Percentiles rank a stretch among this genome's conserved stretches.
Evolutionary conservation across 768 basidiomycete genomes (phyloP).

Genomic region (Saitozyma podzolica): DNA sequence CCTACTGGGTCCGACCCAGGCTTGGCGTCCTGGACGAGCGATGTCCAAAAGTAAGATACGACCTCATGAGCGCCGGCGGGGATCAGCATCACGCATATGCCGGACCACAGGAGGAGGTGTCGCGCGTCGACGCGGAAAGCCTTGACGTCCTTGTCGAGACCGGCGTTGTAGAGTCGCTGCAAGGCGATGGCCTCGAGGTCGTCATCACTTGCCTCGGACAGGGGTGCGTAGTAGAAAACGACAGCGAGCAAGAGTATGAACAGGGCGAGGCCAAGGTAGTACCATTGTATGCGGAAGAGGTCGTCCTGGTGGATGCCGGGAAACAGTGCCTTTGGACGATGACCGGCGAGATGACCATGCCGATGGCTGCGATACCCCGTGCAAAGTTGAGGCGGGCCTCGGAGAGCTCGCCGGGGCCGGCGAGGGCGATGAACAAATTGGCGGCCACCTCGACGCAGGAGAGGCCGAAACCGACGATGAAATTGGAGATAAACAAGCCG

Average conservation of each 20-base stretch:
- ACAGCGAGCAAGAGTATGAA: conserved; percentile 44
- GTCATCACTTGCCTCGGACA: conserved; percentile 41
- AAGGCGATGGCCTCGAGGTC: conserved; percentile 35
- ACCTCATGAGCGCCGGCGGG: conserved; percentile 46
- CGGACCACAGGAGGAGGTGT: conserved; percentile 17
- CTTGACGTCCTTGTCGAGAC: conserved; percentile 17
- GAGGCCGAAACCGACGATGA: conserved; percentile 43
- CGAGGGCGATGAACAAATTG: conserved; percentile 48
- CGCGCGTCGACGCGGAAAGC: conserved; percentile 21
- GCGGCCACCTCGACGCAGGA: conserved; percentile 46
- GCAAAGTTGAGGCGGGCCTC: conserved; percentile 47
- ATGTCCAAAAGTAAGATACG: conserved; percentile 33
- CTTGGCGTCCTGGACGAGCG: conserved; percentile 20
- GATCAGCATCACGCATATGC: conserved; percentile 31
- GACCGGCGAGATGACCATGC: conserved; percentile 33
- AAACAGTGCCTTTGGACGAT: conserved; percentile 41
- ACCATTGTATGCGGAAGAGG: conserved; percentile 48
- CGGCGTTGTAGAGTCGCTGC: conserved; percentile 27
- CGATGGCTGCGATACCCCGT: conserved; percentile 47
- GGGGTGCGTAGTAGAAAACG: conserved; percentile 46
- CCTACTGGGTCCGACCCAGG: conserved; percentile 22
- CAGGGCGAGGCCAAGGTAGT: conserved; percentile 45
- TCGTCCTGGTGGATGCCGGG: conserved; percentile 14
- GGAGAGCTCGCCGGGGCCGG: conserved; percentile 41
- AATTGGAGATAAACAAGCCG: conserved; percentile 49